Percentiles rank a stretch among this genome's conserved stretches.
Evolutionary conservation across 306 rosid genomes (phyloP).

Genomic region (Vicia sativa): DNA sequence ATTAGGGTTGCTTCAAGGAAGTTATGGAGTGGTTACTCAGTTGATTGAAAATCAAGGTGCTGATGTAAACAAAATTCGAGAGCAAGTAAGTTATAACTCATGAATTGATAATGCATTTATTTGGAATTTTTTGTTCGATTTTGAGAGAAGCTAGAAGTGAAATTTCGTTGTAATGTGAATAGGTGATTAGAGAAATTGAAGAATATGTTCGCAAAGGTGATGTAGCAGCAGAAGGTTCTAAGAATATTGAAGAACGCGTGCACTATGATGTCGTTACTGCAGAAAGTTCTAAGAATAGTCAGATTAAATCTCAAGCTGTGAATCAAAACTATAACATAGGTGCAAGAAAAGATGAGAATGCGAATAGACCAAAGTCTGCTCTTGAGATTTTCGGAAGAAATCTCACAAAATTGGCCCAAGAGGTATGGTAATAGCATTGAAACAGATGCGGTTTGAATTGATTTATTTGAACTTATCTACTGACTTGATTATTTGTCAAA

Average conservation of each 20-base stretch:
- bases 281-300: constrained; percentile 13
- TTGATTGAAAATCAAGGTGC: constrained; percentile 71
- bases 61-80: constrained; percentile 65
- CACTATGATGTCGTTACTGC: neutral
- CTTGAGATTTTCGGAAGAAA: constrained; percentile 67
- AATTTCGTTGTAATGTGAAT: constrained; percentile 31
- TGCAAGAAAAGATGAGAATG: constrained; percentile 49
- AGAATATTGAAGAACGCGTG: constrained; percentile 1
- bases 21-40: constrained; percentile 64
- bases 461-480: neutral
- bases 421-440: constrained; percentile 45
- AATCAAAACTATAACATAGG: constrained; percentile 41
- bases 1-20: constrained; percentile 66
- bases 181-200: constrained; percentile 65
- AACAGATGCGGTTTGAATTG: neutral
- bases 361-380: constrained; percentile 56
- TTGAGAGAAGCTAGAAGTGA: neutral
- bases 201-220: neutral
- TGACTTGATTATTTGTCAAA: neutral
- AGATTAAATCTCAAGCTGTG: neutral
- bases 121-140: neutral
- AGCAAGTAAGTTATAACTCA: constrained; percentile 54
- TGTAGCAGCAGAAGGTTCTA: neutral
- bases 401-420: constrained; percentile 71
- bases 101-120: neutral